Evolutionary conservation across 768 basidiomycete species (phyloP), one percentile per base, ranked within the genome.

Genomic region (Amanita rimosa): DNA sequence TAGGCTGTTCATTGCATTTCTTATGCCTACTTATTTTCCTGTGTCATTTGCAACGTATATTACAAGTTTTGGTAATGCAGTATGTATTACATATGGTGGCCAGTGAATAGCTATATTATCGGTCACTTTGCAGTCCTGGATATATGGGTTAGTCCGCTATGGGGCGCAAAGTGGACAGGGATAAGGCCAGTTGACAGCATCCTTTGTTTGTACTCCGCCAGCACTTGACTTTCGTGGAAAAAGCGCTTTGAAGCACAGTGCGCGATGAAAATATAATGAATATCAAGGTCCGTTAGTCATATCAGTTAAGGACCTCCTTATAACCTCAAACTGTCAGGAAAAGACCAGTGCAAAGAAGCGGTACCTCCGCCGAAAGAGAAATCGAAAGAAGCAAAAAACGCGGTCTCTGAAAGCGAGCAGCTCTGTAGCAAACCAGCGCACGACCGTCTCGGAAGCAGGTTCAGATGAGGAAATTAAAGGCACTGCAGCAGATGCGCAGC

Each of bases 281-380:
- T 5, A 40, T 26, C 11, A 49, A 49, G 22, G 48, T 41, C 8
- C 38, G 11, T 40, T 19, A 26, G 6, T 33, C 14, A 21, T 11
- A 19, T 19, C 22, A 29, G 27, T 27, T 41, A 27, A 38, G 17
- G n/a, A 16, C 21, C 7, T 35, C 41, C 24, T 36, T 49, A 43
- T 43, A 43, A 49, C 33, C 6, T 29, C 16, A 43, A 41, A 11
- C 11, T 19, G 10, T 16, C 55, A 80, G 73, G 60, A 60, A 39
- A 85, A 84, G 65, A 85, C 86, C 1, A 81, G 74, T 49, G 82
- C 85, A 1, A 85, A 88, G 61, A 64, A 77, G 55, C 69, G 81
- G 51, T 88, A 91, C 60, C 67, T 88, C 37, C 80, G 76, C 58
- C 77, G 78, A 44, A 91, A 91, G 66, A 78, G 77, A 53, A 71